Percentiles rank a stretch among this genome's conserved stretches.
These are phyloP conservation scores for Epichloe typhina DNA, from an alignment of 2,329 filamentous ascomycete species.

Conservation along the genomic window DNA sequence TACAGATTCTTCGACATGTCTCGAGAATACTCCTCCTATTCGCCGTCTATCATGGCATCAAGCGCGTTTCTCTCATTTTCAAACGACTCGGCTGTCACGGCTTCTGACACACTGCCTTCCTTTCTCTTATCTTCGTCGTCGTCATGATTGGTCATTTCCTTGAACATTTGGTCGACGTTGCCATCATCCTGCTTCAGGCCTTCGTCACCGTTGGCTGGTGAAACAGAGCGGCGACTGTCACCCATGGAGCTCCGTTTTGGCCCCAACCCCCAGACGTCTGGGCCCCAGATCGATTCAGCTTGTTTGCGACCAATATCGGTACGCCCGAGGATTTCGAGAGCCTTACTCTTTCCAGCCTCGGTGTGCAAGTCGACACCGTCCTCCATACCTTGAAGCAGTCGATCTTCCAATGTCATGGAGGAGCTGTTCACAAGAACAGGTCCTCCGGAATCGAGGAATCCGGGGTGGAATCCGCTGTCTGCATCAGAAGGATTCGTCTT, in stretches of 20 bases:
- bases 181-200: conserved; percentile 27
- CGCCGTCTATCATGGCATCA: conserved; percentile 31
- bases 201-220: conserved; percentile 16
- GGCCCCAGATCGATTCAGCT: conserved; percentile 38
- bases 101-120: conserved; percentile 15
- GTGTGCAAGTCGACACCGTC: conserved; percentile 32
- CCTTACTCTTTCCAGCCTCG: conserved; percentile 34
- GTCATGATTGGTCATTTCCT: conserved; percentile 40
- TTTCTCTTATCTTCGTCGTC: conserved; percentile 30
- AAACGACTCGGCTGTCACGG: conserved; percentile 28
- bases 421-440: conserved; percentile 28
- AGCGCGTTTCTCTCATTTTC: conserved; percentile 34
- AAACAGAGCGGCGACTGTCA: conserved; percentile 13
- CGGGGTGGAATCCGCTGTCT: conserved; percentile 27
- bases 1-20: background rate
- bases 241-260: conserved; percentile 16
- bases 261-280: conserved; percentile 29
- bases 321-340: conserved; percentile 37
- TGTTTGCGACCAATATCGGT: conserved; percentile 36
- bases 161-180: conserved; percentile 42
- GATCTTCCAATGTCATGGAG: conserved; percentile 34
- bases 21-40: conserved; percentile 13
- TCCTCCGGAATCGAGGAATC: conserved; percentile 30
- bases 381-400: conserved; percentile 33
- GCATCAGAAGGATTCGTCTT: conserved; percentile 27